Conservation (phyloP, 2,329 filamentous ascomycete genomes). For the Botryotinia globosa region DNA sequence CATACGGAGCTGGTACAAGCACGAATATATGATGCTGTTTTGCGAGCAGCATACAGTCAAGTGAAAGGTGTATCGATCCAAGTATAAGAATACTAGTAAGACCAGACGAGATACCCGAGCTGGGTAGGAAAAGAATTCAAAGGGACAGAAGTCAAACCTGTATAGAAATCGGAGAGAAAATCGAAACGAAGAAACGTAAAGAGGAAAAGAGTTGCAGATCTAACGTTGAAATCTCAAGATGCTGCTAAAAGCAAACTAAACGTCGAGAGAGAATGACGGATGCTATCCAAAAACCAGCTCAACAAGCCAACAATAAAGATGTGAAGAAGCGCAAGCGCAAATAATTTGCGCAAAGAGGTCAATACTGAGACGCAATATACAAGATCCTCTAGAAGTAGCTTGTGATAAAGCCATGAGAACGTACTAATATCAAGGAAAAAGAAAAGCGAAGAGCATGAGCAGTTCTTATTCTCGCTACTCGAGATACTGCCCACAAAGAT, state of each 20-base stretch:
- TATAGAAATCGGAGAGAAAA: neutral
- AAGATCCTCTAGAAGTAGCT: neutral
- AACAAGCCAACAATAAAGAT: neutral
- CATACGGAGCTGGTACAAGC: neutral
- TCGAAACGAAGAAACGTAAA: neutral
- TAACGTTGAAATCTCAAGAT: neutral
- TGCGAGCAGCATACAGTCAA: neutral
- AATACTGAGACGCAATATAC: neutral
- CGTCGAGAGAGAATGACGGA: neutral
- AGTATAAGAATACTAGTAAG: neutral
- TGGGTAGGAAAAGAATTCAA: neutral
- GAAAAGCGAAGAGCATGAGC: neutral
- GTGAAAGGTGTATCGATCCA: neutral
- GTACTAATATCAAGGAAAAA: neutral
- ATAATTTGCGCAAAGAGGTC: neutral
- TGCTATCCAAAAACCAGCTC: neutral
- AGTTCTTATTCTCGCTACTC: neutral
- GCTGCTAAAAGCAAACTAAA: neutral
- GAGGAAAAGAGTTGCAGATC: neutral
- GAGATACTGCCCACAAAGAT: rapidly evolving
- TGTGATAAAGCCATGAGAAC: neutral
- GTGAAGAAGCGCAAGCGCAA: neutral
- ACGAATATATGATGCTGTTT: neutral
- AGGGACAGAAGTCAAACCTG: rapidly evolving
- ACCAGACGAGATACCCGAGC: neutral